Base-by-base conservation (phyloP, 192 early-diverging fungal genomes). In the Gamsiella multidivaricata region DNA sequence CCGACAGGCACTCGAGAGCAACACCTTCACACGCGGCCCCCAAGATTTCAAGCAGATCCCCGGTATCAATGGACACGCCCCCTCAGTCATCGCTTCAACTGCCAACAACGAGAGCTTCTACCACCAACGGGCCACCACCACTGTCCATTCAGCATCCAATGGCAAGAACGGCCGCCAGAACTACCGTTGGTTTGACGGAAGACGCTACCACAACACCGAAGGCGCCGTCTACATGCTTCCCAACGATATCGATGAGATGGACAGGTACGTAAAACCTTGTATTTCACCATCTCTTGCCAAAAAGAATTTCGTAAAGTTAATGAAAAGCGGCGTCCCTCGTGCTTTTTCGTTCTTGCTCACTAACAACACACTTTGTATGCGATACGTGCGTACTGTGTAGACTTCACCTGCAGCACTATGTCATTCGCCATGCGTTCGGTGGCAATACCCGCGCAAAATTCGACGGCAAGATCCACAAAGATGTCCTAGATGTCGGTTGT, bases 181-280 rank as follows among this genome's bases (percentile, higher is more conserved):
- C 54, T 69, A 45, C 45, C 65, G 74, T 18, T 78, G 74, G 74
- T 69, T 78, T 26, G 69, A 82, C 43, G 78, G 80, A 7, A 63
- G 83, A 50, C 73, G 80, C 28, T 82, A 65, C 51, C 81, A 83
- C 63, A 80, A 81, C 49, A 65, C 65, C 1, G 55, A 80, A 3
- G 65, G 66, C 18, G 62, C 69, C 2, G 31, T 61, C 25, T 87
- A 87, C 62, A 20, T 81, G n/a, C 64, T 87, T 11, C 85, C 85
- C 0, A 85, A 84, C 41, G 85, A 87, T 33, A 81, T 83, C 61
- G 65, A 70, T 49, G 85, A 82, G 49, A 74, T 79, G 67, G 81
- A 82, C 53, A 79, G 81, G 64, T 78, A 64, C 64, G 15, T 26
- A 25, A 41, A 20, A 42, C 25, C 15, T 17, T 31, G 22, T n/a